These are phyloP conservation scores for Nectriaceae sp. DNA, from an alignment of 2,329 filamentous ascomycete species.

Conservation along the genomic window DNA sequence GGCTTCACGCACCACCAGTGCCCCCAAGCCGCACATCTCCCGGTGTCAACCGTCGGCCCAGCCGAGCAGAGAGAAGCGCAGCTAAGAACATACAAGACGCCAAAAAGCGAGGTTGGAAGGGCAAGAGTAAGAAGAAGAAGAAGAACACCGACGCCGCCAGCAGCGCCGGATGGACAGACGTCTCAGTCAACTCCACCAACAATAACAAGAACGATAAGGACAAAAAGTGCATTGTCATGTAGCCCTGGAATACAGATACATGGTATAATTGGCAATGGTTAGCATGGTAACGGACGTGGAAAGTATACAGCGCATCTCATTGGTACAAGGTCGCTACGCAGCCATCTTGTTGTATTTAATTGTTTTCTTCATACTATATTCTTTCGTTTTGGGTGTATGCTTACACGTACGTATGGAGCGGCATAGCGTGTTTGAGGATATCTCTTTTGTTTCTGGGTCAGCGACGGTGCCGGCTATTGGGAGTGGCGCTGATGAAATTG, in stretches of 20 bases:
- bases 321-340: background rate
- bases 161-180: slow-evolving; percentile 56
- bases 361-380: slow-evolving; percentile 17
- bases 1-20: slow-evolving; percentile 39
- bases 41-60: slow-evolving; percentile 49
- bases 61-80: slow-evolving; percentile 60
- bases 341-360: background rate
- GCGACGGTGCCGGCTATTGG: slow-evolving; percentile 7
- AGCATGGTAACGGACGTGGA: too few relatives aligned
- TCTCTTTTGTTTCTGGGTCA: slow-evolving; percentile 13
- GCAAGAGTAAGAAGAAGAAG: slow-evolving; percentile 42
- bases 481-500: slow-evolving; percentile 15
- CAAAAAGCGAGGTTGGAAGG: slow-evolving; percentile 57
- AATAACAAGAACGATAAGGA: slow-evolving; percentile 45
- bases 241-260: slow-evolving; percentile 16
- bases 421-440: slow-evolving; percentile 14
- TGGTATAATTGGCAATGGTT: background rate
- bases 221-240: slow-evolving; percentile 58
- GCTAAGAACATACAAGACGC: slow-evolving; percentile 65
- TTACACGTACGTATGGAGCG: slow-evolving; percentile 13
- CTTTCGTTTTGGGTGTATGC: too few relatives aligned
- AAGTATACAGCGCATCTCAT: background rate
- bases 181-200: slow-evolving; percentile 35
- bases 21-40: slow-evolving; percentile 39
- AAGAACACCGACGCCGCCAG: slow-evolving; percentile 44